Evolutionary conservation across 1,284 basidiomycete species (phyloP).

Genomic region (Anthracocystis setariae): DNA sequence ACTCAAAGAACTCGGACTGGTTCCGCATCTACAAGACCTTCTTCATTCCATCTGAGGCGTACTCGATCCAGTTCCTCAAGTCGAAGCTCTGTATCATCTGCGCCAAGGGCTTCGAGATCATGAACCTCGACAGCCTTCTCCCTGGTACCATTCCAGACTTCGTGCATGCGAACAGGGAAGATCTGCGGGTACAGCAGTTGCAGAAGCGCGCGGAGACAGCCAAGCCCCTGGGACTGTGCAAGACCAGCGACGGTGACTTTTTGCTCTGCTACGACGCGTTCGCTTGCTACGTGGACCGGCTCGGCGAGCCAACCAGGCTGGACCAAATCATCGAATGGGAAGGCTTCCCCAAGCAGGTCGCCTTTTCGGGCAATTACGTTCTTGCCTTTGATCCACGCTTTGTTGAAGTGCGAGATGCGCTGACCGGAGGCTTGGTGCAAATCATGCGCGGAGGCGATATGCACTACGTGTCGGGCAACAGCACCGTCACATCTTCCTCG

Average conservation of each 20-base stretch:
- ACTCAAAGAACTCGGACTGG: conserved; percentile 84
- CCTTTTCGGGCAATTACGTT: conserved; percentile 87
- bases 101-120: conserved; percentile 89
- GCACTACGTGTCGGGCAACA: conserved; percentile 75
- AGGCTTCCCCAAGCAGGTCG: conserved; percentile 76
- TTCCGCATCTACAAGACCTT: conserved; percentile 92
- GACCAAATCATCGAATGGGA: conserved; percentile 90
- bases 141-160: conserved; percentile 81
- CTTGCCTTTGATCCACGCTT: conserved; percentile 90
- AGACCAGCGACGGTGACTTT: conserved; percentile 81
- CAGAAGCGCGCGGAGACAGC: conserved; percentile 81
- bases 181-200: conserved; percentile 77
- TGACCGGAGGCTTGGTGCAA: conserved; percentile 85
- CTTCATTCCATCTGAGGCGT: conserved; percentile 88
- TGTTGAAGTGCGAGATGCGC: conserved; percentile 88
- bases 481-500: conserved; percentile 38
- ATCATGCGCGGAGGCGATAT: conserved; percentile 85
- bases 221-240: conserved; percentile 90
- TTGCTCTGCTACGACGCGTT: conserved; percentile 91
- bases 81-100: conserved; percentile 90
- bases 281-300: conserved; percentile 75
- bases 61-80: conserved; percentile 87
- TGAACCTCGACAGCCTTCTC: conserved; percentile 82
- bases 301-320: conserved; percentile 70
- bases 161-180: conserved; percentile 74